Evolutionary conservation across 768 basidiomycete genomes (phyloP), one percentile per base, ranked within the genome.

Genomic region (Lentinula raphanica): DNA sequence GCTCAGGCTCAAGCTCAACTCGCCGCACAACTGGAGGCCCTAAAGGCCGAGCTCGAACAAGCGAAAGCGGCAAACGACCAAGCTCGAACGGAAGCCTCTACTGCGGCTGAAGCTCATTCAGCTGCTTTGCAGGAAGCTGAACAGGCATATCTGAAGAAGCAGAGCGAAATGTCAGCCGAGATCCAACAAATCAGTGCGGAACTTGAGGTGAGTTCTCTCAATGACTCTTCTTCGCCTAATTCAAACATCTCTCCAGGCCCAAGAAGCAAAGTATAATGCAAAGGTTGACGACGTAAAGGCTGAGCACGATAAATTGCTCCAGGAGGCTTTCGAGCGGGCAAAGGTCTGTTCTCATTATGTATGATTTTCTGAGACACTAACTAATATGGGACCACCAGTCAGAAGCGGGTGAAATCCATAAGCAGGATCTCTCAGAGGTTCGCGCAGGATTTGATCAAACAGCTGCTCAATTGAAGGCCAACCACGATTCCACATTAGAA

Each of bases 241-340:
- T 17, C 39, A 35, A 36, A 55, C 62, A 56, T 58, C n/a, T 13
- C 36, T 39, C 38, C 64, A 92, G 92, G 74, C 75, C 49, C 84
- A 91, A 75, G 88, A 90, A 67, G 72, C 80, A 21, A 76, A 84
- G 50, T 92, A 92, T 67, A 74, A 79, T 65, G 75, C 77, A 7
- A 87, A 86, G 69, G 80, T 92, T 25, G 82, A 85, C 12, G 78
- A 66, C 15, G 82, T 90, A 39, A 85, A 85, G 64, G 79, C 74
- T 17, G 87, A 91, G 62, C 86, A 90, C 60, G 76, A 77, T 13
- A 71, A 73, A 50, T 75, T 84, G 42, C 72, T 92, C 17, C 74
- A 85, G 61, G 83, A 89, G 58, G 87, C 86, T 3, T 91, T 92
- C 68, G 81, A 87, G 59, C 84, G 81, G 46, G 90, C 90, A 17